Evolutionary conservation across 2,329 filamentous ascomycete genomes (phyloP).

Genomic region (Sclerotinia minor): DNA sequence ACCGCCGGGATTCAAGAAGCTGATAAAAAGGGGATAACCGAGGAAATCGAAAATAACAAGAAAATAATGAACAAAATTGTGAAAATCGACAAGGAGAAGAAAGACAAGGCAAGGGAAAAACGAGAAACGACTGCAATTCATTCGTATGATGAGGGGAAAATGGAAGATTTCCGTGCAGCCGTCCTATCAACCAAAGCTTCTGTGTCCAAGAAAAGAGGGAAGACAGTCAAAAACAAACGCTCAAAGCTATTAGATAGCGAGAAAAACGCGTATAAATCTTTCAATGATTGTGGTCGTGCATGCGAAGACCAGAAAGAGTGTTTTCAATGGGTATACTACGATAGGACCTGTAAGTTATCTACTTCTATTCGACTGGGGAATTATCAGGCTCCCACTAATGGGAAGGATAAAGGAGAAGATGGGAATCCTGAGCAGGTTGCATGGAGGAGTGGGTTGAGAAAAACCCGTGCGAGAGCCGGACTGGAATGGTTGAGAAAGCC

Average conservation of each 20-base stretch:
- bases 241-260: too few species aligned
- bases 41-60: background rate
- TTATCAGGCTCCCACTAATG: conserved; percentile 19
- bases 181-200: too few species aligned
- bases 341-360: conserved; percentile 28
- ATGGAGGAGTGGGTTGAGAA: conserved; percentile 28
- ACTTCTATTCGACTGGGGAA: conserved; percentile 26
- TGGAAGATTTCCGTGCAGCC: too few species aligned
- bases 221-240: too few species aligned
- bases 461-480: conserved; percentile 25
- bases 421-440: conserved; percentile 14
- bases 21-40: conserved; percentile 10
- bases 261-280: too few species aligned
- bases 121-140: too few species aligned
- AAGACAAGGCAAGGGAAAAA: too few species aligned
- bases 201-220: too few species aligned
- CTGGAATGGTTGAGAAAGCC: background rate
- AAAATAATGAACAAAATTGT: background rate
- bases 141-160: too few species aligned
- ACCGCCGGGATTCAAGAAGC: background rate
- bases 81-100: too few species aligned
- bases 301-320: background rate
- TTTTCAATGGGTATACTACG: too few species aligned
- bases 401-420: background rate
- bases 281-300: too few species aligned